These are phyloP conservation scores for Colletotrichum sansevieriae DNA, from an alignment of 2,329 filamentous ascomycete genomes.

Conservation along the genomic window DNA sequence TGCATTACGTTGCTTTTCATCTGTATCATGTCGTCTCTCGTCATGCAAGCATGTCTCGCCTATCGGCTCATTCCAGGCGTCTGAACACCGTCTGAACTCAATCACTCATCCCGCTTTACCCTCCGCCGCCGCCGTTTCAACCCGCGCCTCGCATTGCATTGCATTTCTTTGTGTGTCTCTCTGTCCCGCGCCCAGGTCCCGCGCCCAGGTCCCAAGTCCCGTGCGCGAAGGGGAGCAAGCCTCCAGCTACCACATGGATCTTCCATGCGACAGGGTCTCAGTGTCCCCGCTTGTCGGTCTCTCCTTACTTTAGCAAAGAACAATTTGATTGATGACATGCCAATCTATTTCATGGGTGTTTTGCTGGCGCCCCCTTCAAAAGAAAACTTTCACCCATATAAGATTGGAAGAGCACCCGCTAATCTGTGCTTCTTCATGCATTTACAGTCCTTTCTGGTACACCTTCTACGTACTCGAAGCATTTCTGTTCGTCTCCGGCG, in stretches of 20 bases:
- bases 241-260: slow-evolving; percentile 28
- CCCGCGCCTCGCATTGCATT: slow-evolving; percentile 29
- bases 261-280: slow-evolving; percentile 36
- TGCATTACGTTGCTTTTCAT: not conserved
- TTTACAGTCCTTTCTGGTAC: slow-evolving; percentile 43
- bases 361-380: slow-evolving; percentile 1
- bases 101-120: slow-evolving; percentile 8
- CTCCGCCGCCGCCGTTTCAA: slow-evolving; percentile 32
- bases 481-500: slow-evolving; percentile 41
- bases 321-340: slow-evolving; percentile 25
- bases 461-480: slow-evolving; percentile 44
- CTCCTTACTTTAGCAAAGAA: slow-evolving; percentile 23
- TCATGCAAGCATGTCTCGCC: not conserved
- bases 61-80: slow-evolving; percentile 12
- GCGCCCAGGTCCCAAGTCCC: not conserved
- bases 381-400: not conserved
- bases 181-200: not conserved
- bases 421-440: slow-evolving; percentile 6
- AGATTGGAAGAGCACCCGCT: not conserved
- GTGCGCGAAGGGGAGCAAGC: slow-evolving; percentile 25
- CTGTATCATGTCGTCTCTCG: not conserved
- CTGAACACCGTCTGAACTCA: slow-evolving; percentile 34
- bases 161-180: slow-evolving; percentile 13
- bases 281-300: slow-evolving; percentile 25
- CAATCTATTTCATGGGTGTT: not conserved